Base-by-base conservation (phyloP, 176 grass and related monocot genomes). In the Calamus simplicifolius region DNA sequence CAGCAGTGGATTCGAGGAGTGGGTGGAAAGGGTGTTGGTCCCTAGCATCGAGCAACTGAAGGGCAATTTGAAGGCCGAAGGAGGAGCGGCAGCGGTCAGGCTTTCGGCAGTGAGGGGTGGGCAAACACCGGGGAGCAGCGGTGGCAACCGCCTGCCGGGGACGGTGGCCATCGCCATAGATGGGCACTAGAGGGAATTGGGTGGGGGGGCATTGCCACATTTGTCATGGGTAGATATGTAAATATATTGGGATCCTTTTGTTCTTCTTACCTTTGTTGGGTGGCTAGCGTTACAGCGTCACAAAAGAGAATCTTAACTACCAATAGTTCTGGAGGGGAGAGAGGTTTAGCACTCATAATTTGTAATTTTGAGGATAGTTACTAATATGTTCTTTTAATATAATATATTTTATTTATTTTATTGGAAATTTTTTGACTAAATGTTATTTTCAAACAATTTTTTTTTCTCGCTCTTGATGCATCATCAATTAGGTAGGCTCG, bases 151-250 rank as follows among this genome's bases (percentile, higher is more conserved):
- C 57, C 53, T 93, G 35, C 87, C 88, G 0, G 63, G 19, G 13
- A 61, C 54, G 1, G 88, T 98, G 62, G 74, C 80, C 0, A 72
- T 93, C 4, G 67, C 76, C 51, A 78, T 93, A 13, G 78, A 88
- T 64, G 78, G 75, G 49, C 56, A 16, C 12, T 67, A 73, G 66
- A 81, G 88, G 29, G 79, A 81, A 59, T 67, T 14, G 67, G 49
- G 49, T 74, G 70, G 48, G 49, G 49, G 77, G 70, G 48, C 51
- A 80, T 80, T 88, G 71, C 19, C 50, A 57, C 62, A 30, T 52
- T 74, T 83, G 80, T 80, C 76, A 72, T 74, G 51, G 68, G 69
- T 77, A 82, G 80, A 77, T 80, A 91, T 88, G 87, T 97, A 88
- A 71, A 96, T 96, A 96, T 61, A 67, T 61, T 18, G 69, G 52